Evolutionary conservation across 2,329 filamentous ascomycete genomes (phyloP).

Genomic region (Penicillium sp.): DNA sequence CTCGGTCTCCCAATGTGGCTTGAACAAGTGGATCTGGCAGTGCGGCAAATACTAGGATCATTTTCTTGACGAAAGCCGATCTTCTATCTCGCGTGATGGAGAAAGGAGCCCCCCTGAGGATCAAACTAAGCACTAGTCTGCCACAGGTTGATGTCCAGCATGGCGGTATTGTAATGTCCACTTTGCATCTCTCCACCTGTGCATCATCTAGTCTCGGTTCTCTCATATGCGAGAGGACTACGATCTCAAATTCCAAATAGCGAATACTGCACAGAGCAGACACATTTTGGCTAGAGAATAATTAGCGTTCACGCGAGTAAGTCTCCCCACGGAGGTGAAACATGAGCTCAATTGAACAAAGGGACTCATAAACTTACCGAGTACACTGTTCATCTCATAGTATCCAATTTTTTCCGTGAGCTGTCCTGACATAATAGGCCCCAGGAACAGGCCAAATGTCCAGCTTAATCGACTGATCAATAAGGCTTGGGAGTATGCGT

Average conservation of each 20-base stretch:
- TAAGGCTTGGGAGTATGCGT: not conserved
- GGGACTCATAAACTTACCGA: not conserved
- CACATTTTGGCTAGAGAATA: not conserved
- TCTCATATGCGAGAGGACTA: not conserved
- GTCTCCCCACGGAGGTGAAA: not conserved
- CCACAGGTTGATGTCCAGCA: too few species aligned
- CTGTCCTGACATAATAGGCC: not conserved
- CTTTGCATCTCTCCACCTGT: too few species aligned
- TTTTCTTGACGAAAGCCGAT: not conserved
- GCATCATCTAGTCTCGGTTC: too few species aligned
- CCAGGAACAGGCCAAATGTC: not conserved
- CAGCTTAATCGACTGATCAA: conserved; percentile 2
- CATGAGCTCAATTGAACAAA: not conserved
- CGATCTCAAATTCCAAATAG: not conserved
- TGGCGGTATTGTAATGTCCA: too few species aligned
- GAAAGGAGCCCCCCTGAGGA: not conserved
- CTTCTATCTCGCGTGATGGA: not conserved
- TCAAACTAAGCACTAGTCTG: too few species aligned
- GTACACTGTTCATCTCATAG: not conserved
- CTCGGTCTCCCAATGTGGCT: not conserved
- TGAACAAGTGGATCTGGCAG: not conserved
- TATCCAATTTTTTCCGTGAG: not conserved
- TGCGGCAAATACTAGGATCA: not conserved
- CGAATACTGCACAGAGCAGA: not conserved
- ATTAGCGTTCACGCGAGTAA: not conserved